Evolutionary conservation across 331 rosid genomes (phyloP).

Genomic region (Quercus phellos): DNA sequence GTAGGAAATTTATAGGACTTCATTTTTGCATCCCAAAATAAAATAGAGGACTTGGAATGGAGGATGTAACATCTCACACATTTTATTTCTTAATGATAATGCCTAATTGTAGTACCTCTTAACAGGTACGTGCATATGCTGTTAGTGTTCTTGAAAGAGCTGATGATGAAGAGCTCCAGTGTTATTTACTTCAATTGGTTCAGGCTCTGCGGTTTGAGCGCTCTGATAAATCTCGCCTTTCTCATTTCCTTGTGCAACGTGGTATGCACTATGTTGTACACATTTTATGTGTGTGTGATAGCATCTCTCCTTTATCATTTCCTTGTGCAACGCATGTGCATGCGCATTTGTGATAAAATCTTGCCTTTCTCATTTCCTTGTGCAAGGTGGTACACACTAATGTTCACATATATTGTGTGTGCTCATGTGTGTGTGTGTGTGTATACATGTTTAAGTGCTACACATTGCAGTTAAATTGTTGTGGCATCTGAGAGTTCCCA

Average conservation of each 20-base stretch:
- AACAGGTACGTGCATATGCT: constrained; percentile 98
- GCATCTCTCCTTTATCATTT: too few species aligned
- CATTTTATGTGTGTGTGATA: background rate
- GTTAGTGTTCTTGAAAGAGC: constrained; percentile 99
- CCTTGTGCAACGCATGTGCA: background rate
- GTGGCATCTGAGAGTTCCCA: constrained; percentile 29
- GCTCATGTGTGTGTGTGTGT: background rate
- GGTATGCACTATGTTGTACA: constrained; percentile 39
- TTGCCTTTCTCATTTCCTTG: too few species aligned
- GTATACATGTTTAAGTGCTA: constrained; percentile 14
- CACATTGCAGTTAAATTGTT: constrained; percentile 25
- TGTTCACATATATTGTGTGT: background rate
- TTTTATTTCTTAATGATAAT: background rate
- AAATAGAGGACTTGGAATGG: too few species aligned
- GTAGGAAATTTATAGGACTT: too few species aligned
- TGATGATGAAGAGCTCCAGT: constrained; percentile 94
- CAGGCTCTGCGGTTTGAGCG: constrained; percentile 99
- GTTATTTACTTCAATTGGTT: constrained; percentile 96
- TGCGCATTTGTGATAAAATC: constrained; percentile 19
- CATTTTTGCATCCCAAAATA: too few species aligned
- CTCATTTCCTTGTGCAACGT: constrained; percentile 84
- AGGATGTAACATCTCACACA: too few species aligned
- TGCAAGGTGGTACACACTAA: too few species aligned
- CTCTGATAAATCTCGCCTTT: constrained; percentile 88
- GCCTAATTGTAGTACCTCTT: constrained; percentile 14